Conservation (phyloP, 106 monocot species). For the Dioscorea alata region DNA sequence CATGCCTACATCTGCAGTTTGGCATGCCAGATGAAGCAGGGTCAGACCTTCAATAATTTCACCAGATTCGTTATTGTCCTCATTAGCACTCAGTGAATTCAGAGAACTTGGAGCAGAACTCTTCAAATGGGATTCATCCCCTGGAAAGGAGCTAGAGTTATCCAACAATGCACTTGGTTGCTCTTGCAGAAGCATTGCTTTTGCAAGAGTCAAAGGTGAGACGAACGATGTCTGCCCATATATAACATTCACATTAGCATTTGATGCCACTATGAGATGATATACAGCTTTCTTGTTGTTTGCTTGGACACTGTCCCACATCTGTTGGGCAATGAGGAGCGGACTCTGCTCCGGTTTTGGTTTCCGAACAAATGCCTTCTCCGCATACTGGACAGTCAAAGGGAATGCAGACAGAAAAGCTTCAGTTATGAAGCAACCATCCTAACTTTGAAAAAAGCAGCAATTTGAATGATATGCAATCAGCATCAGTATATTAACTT, state of each 20-base stretch:
- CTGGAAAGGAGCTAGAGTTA: conserved; percentile 24
- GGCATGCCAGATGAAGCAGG: conserved; percentile 90
- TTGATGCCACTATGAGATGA: conserved; percentile 60
- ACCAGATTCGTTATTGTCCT: conserved; percentile 29
- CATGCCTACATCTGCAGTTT: conserved; percentile 87
- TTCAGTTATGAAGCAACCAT: conserved; percentile 5
- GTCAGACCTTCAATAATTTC: conserved; percentile 63
- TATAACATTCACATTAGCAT: conserved; percentile 69
- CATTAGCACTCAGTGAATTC: conserved; percentile 21
- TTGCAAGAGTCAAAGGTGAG: conserved; percentile 52
- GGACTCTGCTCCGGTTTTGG: conserved; percentile 23
- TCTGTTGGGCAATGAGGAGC: conserved; percentile 35
- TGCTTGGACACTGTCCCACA: conserved; percentile 58
- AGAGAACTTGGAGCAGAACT: conserved; percentile 23
- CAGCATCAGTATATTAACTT: no score
- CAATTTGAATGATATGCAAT: no score
- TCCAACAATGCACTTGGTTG: conserved; percentile 26
- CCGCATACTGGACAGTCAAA: conserved; percentile 63
- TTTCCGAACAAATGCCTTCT: conserved; percentile 71
- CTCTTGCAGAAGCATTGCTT: conserved; percentile 67
- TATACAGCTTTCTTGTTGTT: conserved; percentile 94
- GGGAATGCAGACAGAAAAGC: conserved; percentile 9
- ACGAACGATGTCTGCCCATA: conserved; percentile 35
- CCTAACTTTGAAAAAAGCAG: no score
- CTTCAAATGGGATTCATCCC: conserved; percentile 30